Evolutionary conservation across 2,329 filamentous ascomycete species (phyloP).

Genomic region (Cercospora brassicicola): DNA sequence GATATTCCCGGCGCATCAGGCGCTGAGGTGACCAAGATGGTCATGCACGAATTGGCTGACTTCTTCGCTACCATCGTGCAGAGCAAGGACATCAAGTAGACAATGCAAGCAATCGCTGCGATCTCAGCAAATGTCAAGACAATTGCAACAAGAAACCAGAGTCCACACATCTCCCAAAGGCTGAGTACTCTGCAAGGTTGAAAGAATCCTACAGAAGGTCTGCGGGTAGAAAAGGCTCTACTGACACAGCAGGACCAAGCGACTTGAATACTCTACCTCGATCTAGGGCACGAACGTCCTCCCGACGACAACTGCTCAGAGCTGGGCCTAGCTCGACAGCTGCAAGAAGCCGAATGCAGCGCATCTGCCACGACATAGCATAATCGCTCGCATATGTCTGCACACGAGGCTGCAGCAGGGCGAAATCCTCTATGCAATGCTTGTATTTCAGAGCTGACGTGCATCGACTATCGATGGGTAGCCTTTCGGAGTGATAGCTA

Average conservation of each 20-base stretch:
- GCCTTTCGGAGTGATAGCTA: too few relatives aligned
- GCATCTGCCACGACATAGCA: too few relatives aligned
- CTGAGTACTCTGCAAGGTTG: background rate
- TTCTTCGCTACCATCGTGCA: constrained; percentile 62
- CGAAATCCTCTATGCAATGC: too few relatives aligned
- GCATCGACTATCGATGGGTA: too few relatives aligned
- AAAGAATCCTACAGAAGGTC: too few relatives aligned
- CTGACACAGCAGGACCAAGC: too few relatives aligned
- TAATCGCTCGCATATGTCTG: too few relatives aligned
- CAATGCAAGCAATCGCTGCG: background rate
- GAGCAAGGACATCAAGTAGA: constrained; percentile 50
- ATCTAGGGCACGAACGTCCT: background rate
- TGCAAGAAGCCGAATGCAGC: too few relatives aligned
- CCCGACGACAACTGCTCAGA: background rate
- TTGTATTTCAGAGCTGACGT: too few relatives aligned
- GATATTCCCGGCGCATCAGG: constrained; percentile 64
- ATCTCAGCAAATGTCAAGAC: background rate
- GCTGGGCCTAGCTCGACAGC: background rate
- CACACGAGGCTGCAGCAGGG: too few relatives aligned
- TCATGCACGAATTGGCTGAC: constrained; percentile 62
- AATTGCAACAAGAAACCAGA: background rate
- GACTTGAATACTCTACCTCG: too few relatives aligned
- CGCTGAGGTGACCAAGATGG: constrained; percentile 55
- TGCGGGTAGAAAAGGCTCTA: too few relatives aligned
- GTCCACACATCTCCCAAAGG: background rate